Conservation (phyloP, 2,329 filamentous ascomycete genomes). For the Didymellaceae sp. region DNA sequence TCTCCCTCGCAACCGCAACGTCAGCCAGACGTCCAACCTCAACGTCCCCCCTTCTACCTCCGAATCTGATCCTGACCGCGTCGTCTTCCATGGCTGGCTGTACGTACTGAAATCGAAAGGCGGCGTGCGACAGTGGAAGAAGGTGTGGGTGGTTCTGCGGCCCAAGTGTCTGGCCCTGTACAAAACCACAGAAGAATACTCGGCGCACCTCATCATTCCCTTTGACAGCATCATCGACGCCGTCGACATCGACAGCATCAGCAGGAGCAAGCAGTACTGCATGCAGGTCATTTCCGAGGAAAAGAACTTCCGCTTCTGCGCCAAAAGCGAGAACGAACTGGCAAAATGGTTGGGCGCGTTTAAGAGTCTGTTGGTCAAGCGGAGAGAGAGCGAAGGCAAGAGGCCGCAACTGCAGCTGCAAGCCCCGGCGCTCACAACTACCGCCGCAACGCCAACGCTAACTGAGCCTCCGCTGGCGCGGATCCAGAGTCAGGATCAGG, state of each 20-base stretch:
- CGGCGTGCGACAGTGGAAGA: constrained; percentile 92
- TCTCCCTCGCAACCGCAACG: constrained; percentile 55
- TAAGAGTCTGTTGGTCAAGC: constrained; percentile 81
- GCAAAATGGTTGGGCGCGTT: constrained; percentile 87
- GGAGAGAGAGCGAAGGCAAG: constrained; percentile 58
- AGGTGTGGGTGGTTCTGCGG: constrained; percentile 89
- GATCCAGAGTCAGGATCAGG: too few relatives aligned
- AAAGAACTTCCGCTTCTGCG: constrained; percentile 62
- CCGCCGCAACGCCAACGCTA: constrained; percentile 13
- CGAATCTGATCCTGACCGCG: constrained; percentile 73
- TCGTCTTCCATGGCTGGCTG: constrained; percentile 93
- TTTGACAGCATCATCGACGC: constrained; percentile 83
- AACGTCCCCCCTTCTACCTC: constrained; percentile 35
- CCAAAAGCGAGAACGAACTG: constrained; percentile 79
- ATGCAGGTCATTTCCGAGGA: constrained; percentile 95
- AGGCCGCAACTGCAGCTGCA: not conserved
- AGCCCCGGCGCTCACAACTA: constrained; percentile 1
- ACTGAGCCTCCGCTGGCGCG: not conserved
- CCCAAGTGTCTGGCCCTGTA: constrained; percentile 86
- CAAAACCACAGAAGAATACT: constrained; percentile 91
- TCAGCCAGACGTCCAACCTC: constrained; percentile 67
- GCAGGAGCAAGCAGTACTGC: constrained; percentile 82
- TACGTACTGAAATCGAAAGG: constrained; percentile 82
- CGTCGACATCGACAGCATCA: constrained; percentile 89
- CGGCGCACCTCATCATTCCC: constrained; percentile 80